Evolutionary conservation across 75 land plant species (phyloP).

Genomic region (Sequoiadendron giganteum): DNA sequence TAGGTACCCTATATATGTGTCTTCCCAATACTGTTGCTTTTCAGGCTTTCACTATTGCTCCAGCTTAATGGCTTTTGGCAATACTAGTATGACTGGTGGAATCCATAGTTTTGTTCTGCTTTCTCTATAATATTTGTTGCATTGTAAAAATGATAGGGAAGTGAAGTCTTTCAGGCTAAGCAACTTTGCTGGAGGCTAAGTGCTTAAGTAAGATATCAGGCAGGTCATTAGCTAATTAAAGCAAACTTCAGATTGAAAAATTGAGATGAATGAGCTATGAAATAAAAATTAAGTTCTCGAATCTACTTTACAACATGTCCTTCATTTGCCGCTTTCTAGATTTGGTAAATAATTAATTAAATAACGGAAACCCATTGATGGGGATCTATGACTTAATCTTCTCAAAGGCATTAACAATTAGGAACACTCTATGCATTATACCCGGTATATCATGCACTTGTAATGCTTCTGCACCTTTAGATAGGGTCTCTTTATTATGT

Average conservation of each 20-base stretch:
- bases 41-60: too few species aligned
- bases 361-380: neutral
- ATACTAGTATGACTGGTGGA: neutral
- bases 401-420: neutral
- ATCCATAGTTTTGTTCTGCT: neutral
- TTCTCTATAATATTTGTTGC: neutral
- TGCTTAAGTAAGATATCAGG: neutral
- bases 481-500: neutral
- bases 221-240: too few species aligned
- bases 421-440: neutral
- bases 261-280: neutral
- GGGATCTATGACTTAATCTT: neutral
- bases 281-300: neutral
- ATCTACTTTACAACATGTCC: neutral
- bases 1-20: neutral
- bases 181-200: too few species aligned
- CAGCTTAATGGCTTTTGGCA: too few species aligned
- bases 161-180: too few species aligned
- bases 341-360: neutral
- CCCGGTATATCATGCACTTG: neutral
- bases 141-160: neutral
- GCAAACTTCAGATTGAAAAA: too few species aligned
- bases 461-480: neutral
- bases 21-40: too few species aligned
- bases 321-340: neutral